Base-by-base conservation (phyloP, 257 asterid species). In the Solanum pennellii region DNA sequence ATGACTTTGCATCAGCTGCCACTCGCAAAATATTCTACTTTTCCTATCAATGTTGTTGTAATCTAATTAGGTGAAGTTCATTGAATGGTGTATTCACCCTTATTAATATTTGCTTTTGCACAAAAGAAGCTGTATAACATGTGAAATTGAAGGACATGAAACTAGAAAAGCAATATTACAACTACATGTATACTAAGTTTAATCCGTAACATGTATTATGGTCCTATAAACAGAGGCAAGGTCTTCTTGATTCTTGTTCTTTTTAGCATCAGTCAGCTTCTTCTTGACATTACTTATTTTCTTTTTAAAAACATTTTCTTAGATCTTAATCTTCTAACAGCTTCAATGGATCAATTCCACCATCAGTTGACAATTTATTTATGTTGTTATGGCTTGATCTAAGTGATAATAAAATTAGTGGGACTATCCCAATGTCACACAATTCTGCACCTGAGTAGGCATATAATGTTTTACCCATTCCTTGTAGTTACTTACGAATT, bases 351-450 rank as follows among this genome's bases (percentile, higher is more conserved):
- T 65, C 92, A 9, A 96, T 95, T 90, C 99, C 99, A 66, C 88
- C 91, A 85, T 93, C 98, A n/a, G 90, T 96, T 86, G 98, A 98
- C 31, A 92, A 93, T 82, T 89, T 95, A 68, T 83, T 90, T 31
- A 90, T 44, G 25, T 93, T 96, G 29, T 95, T 98, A 20, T 96
- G 99, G 99, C 91, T 96, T 84, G 98, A 96, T 88, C 91, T 96
- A 82, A 93, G 97, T 87, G 90, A 91, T 84, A 95, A 96, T 89
- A 71, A 84, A 82, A 95, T 96, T 59, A 92, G 45, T 83, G 98
- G 98, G 37, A 76, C 90, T 77, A 93, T 96, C 89, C 99, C 98
- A 77, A 90, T 96, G 91, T 94, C 98, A 9, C 89, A 9, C 86
- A 89, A 68, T 27, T 31, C 92, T 44, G 9, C 86, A 76, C 90